Evolutionary conservation across 345 rosid genomes (phyloP).

Genomic region (Populus simonii): DNA sequence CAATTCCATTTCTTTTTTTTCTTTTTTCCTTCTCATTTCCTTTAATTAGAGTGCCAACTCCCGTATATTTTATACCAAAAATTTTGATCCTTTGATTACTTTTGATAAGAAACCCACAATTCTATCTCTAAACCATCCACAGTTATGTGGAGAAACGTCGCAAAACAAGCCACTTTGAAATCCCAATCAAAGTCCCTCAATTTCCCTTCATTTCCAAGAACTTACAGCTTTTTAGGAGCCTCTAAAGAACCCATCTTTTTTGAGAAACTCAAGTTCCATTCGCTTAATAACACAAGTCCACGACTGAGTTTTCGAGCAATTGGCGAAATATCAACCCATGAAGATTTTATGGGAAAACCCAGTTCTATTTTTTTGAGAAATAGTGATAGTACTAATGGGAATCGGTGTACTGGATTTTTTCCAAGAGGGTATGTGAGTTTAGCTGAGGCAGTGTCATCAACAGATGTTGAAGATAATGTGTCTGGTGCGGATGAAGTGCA

Average conservation of each 20-base stretch:
- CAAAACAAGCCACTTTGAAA: slow-evolving; percentile 49
- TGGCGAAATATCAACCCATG: slow-evolving; percentile 33
- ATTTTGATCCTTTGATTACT: slow-evolving; percentile 30
- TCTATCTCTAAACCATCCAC: slow-evolving; percentile 26
- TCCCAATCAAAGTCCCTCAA: slow-evolving; percentile 23
- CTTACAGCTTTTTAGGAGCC: slow-evolving; percentile 35
- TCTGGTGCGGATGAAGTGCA: slow-evolving; percentile 58
- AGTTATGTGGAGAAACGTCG: slow-evolving; percentile 75
- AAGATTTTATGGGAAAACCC: slow-evolving; percentile 33
- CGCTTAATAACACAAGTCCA: slow-evolving; percentile 13
- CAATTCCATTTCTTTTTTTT: no score
- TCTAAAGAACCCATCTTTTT: slow-evolving; percentile 31
- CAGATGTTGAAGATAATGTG: slow-evolving; percentile 72
- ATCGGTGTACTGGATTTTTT: slow-evolving; percentile 38
- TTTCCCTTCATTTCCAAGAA: slow-evolving; percentile 20
- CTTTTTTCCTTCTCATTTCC: neutral
- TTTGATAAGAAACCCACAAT: slow-evolving; percentile 26
- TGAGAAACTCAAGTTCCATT: slow-evolving; percentile 19
- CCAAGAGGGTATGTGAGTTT: slow-evolving; percentile 59
- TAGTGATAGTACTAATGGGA: slow-evolving; percentile 10
- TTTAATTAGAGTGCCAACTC: slow-evolving; percentile 35
- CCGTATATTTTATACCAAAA: slow-evolving; percentile 31
- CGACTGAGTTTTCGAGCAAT: slow-evolving; percentile 26
- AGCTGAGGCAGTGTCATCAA: slow-evolving; percentile 78
- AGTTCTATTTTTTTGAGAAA: slow-evolving; percentile 27